Base-by-base conservation (phyloP, 805 yeast species). In the Metschnikowia lunata region DNA sequence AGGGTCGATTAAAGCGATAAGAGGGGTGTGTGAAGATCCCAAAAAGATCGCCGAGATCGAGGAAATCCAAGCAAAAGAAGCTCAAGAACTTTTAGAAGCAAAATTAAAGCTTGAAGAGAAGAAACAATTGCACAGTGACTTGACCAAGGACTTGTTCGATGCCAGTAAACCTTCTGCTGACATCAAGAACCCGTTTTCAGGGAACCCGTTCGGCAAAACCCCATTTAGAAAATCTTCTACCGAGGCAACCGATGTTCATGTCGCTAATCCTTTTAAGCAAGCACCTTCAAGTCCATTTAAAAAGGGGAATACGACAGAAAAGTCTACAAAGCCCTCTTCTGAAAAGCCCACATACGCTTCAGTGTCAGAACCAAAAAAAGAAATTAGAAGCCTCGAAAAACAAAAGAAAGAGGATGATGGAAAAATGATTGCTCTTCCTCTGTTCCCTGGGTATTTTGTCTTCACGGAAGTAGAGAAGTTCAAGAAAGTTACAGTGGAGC, bases 401-500 rank as follows among this genome's bases (percentile, higher is more conserved):
- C 35, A 8, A 28, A 37, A 41, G 26, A 10, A 3, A 26, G 35
- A 9, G 10, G 31, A 8, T 5, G 36, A 33, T 35, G 33, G 37
- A 18, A 15, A 15, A 23, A 46, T 37, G 36, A 26, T 12, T 5
- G 9, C n/a, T 23, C 52, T 72, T 5, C 84, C 85, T 15, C 57
- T 65, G 18, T 86, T 78, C 52, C 82, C 83, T 5, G 90, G 89
- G 4, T 81, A 62, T 57, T 76, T 84, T 52, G 58, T 88, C 4
- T 86, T 78, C 57, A 83, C 88, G 5, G 95, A 87, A 37, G 74
- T 74, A 40, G 97, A 90, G 60, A 74, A 65, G 36, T 71, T 83
- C 56, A 78, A 76, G 56, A 75, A 75, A 45, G 71, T 71, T 43
- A 72, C 71, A 23, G 68, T 70, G 13, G 82, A 70, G 15, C 83